Conservation (phyloP, 805 yeast genomes). For the Candida maesae region DNA sequence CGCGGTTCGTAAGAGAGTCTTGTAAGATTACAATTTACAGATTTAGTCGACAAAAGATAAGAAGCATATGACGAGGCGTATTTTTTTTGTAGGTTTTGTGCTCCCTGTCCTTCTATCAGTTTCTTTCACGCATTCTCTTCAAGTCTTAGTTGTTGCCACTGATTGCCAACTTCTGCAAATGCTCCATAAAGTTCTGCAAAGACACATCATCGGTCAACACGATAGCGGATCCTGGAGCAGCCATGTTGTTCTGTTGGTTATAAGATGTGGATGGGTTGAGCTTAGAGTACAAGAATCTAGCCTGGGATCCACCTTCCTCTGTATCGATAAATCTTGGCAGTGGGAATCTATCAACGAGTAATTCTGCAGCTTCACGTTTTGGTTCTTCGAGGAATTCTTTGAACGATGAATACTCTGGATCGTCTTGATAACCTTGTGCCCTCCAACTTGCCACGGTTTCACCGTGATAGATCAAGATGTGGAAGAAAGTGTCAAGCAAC, state of each 20-base stretch:
- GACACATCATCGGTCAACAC: constrained; percentile 50
- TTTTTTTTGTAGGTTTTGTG: too few relatives aligned
- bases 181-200: constrained; percentile 33
- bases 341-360: constrained; percentile 64
- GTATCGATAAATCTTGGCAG: constrained; percentile 70
- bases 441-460: constrained; percentile 64
- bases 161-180: constrained; percentile 29
- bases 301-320: constrained; percentile 75
- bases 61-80: too few relatives aligned
- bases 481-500: constrained; percentile 66
- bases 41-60: too few relatives aligned
- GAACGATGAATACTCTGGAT: constrained; percentile 56
- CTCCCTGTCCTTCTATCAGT: too few relatives aligned
- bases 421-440: constrained; percentile 57
- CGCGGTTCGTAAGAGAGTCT: too few relatives aligned
- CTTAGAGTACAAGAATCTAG: constrained; percentile 66
- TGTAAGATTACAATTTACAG: too few relatives aligned
- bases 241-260: constrained; percentile 32
- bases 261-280: constrained; percentile 63
- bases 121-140: too few relatives aligned
- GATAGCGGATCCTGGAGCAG: constrained; percentile 37
- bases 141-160: too few relatives aligned
- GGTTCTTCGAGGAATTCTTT: constrained; percentile 59
- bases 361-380: constrained; percentile 59
- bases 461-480: constrained; percentile 65